Conservation (phyloP, 441 rosid genomes). For the Corymbia calophylla region DNA sequence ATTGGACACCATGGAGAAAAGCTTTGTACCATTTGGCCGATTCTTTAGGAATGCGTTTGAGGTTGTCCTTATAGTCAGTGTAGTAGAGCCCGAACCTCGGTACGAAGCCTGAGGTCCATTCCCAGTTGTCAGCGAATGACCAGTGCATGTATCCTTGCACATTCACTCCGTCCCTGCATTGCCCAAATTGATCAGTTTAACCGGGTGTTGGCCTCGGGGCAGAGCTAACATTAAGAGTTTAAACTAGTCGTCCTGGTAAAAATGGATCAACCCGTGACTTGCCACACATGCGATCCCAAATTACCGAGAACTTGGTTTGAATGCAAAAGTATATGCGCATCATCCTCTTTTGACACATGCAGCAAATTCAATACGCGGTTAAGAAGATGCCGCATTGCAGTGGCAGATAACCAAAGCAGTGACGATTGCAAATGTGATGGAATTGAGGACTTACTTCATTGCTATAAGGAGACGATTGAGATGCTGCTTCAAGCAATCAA, state of each 20-base stretch:
- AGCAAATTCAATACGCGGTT: not conserved
- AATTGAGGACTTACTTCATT: not conserved
- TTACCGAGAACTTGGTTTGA: not conserved
- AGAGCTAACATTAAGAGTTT: not conserved
- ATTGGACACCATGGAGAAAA: not conserved
- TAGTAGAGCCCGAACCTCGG: conserved; percentile 11
- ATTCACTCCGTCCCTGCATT: not conserved
- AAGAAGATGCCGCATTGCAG: not conserved
- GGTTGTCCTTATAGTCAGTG: not conserved
- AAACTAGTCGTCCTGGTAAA: not conserved
- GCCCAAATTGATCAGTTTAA: not conserved
- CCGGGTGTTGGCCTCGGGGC: not conserved
- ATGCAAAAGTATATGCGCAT: not conserved
- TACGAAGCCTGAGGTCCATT: not conserved
- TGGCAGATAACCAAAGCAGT: not conserved
- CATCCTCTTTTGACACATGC: not conserved
- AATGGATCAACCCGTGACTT: not conserved
- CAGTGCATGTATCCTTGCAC: conserved; percentile 3
- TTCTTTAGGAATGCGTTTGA: conserved; percentile 3
- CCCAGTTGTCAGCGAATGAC: conserved; percentile 14
- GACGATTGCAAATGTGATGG: not conserved
- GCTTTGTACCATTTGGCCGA: conserved; percentile 1
- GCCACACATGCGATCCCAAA: not conserved
- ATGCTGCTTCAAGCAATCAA: not conserved
- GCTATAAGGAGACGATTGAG: not conserved